Evolutionary conservation across 768 basidiomycete genomes (phyloP).

Genomic region (Epithele typhae): DNA sequence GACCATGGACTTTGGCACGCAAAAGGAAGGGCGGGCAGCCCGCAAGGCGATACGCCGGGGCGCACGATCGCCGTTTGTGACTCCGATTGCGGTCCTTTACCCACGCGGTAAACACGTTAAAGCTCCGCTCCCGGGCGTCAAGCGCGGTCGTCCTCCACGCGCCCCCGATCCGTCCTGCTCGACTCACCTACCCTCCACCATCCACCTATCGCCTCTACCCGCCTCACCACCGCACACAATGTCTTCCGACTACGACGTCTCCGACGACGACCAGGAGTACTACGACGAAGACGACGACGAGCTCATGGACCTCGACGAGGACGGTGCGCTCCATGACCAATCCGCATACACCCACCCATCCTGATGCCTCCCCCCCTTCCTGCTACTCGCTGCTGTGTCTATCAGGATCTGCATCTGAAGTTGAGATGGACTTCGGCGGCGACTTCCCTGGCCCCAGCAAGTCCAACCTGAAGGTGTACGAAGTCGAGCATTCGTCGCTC

Average conservation of each 20-base stretch:
- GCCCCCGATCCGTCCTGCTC: constrained; percentile 11
- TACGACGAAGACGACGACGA: constrained; percentile 73
- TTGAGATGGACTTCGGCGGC: constrained; percentile 67
- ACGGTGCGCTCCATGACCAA: constrained; percentile 35
- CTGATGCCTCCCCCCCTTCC: constrained; percentile 16
- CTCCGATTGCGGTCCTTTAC: no score
- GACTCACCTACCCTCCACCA: constrained; percentile 3
- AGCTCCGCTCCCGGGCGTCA: constrained; percentile 10
- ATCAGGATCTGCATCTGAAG: constrained; percentile 45
- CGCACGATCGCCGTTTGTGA: no score
- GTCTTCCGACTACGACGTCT: constrained; percentile 69
- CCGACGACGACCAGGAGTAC: constrained; percentile 63
- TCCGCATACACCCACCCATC: no score
- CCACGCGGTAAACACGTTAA: neutral
- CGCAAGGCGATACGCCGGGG: no score
- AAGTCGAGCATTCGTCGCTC: constrained; percentile 80
- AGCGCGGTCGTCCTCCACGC: constrained; percentile 1
- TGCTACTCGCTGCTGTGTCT: constrained; percentile 8
- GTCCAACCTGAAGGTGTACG: constrained; percentile 66
- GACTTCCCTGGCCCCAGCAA: constrained; percentile 58
- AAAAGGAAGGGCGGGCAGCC: no score
- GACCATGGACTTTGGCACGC: no score
- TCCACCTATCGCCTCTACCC: neutral
- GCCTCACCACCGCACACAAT: constrained; percentile 22
- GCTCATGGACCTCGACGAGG: constrained; percentile 57